phyloP scores from a whole-genome alignment of 1,284 basidiomycete genomes.

The Ustilago esculenta region DNA sequence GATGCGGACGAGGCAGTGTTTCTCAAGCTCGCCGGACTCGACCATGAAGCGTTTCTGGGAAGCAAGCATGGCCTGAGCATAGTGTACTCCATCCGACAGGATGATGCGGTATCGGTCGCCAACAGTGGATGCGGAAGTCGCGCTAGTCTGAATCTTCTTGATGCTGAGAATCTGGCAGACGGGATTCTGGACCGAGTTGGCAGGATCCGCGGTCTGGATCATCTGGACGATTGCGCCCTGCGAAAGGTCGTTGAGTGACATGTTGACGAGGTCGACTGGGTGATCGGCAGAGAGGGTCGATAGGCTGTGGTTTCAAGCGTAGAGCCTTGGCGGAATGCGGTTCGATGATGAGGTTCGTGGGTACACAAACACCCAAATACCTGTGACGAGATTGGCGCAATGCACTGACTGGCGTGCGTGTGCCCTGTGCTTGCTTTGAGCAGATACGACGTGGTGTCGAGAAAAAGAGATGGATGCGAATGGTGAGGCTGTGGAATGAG shows the following conservation, averaged over 20 bases:
- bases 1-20: slow-evolving; percentile 79
- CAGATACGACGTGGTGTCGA: neutral
- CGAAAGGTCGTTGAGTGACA: slow-evolving; percentile 54
- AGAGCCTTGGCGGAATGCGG: neutral
- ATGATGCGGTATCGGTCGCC: slow-evolving; percentile 65
- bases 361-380: too few species aligned
- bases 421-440: too few species aligned
- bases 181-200: slow-evolving; percentile 50
- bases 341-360: neutral
- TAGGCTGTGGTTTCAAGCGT: too few species aligned
- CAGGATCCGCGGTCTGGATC: slow-evolving; percentile 53
- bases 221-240: slow-evolving; percentile 60
- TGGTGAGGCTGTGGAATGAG: slow-evolving; percentile 1
- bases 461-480: neutral
- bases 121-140: slow-evolving; percentile 44
- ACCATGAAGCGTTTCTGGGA: slow-evolving; percentile 87
- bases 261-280: slow-evolving; percentile 8
- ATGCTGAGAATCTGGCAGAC: slow-evolving; percentile 65
- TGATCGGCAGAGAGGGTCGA: too few species aligned
- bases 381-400: too few species aligned
- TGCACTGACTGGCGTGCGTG: too few species aligned
- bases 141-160: slow-evolving; percentile 60
- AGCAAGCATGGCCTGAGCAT: slow-evolving; percentile 81
- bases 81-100: slow-evolving; percentile 64
- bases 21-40: slow-evolving; percentile 75